phyloP scores from a whole-genome alignment of 78 protist species.

The Planoprotostelium fungivorum region DNA sequence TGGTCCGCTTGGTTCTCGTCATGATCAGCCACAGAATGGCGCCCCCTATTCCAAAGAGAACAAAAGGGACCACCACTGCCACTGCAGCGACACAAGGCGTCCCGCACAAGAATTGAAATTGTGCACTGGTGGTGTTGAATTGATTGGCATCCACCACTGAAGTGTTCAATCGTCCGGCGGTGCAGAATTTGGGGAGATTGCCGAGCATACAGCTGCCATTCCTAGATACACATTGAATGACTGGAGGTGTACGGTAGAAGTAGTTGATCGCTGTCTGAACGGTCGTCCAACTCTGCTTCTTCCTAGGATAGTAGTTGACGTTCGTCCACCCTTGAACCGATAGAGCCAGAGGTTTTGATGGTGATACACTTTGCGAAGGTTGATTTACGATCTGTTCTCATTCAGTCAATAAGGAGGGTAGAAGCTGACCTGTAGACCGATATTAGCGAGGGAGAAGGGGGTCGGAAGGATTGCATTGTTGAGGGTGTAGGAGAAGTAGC shows the following conservation, averaged over 20 bases:
- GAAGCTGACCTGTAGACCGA: not conserved
- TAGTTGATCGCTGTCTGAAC: not conserved
- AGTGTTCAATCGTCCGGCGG: not conserved
- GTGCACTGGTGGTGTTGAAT: not conserved
- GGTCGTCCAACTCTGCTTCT: not conserved
- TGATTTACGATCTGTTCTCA: not conserved
- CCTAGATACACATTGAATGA: not conserved
- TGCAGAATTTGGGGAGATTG: not conserved
- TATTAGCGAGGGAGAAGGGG: not conserved
- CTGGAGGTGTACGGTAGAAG: not conserved
- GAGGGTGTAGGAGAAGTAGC: not conserved
- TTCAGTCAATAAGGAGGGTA: too few relatives aligned
- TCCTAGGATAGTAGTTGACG: not conserved
- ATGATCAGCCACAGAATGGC: not conserved
- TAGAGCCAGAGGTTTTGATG: not conserved
- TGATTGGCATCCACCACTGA: not conserved
- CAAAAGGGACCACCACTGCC: not conserved
- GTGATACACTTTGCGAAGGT: not conserved
- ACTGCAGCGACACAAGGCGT: not conserved
- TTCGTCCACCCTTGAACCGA: not conserved
- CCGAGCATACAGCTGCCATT: not conserved
- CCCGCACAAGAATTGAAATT: not conserved
- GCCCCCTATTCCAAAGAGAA: not conserved
- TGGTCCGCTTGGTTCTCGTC: not conserved
- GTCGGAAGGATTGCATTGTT: not conserved